These are phyloP conservation scores for Zymoseptoria pseudotritici DNA, from an alignment of 2,329 filamentous ascomycete species.

Conservation along the genomic window DNA sequence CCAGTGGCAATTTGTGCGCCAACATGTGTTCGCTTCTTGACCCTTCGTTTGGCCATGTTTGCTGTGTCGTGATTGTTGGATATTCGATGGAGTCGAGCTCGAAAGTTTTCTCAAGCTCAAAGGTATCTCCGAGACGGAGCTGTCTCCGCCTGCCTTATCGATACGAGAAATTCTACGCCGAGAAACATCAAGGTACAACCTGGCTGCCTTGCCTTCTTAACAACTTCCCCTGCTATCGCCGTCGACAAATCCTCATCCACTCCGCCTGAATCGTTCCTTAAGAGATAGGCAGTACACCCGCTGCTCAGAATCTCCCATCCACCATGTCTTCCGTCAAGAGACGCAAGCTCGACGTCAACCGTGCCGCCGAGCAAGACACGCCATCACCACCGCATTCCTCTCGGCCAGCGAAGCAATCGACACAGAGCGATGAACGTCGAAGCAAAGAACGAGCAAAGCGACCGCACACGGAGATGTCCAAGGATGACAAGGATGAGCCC, in stretches of 20 bases:
- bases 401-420: constrained; percentile 1
- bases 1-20: constrained; percentile 55
- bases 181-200: neutral
- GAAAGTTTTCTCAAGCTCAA: neutral
- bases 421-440: neutral
- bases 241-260: neutral
- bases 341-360: constrained; percentile 31
- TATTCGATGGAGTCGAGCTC: neutral
- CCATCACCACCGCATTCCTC: constrained; percentile 1
- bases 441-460: constrained; percentile 10
- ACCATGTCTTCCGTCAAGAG: constrained; percentile 37
- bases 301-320: neutral
- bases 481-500: constrained; percentile 9
- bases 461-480: constrained; percentile 6
- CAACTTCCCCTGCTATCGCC: neutral
- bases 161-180: neutral
- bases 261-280: neutral
- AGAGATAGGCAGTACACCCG: neutral
- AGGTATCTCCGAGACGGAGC: neutral
- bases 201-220: neutral
- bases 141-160: neutral
- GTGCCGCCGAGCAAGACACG: constrained; percentile 4
- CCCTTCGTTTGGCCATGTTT: constrained; percentile 68
- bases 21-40: constrained; percentile 83
- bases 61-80: neutral